phyloP scores from a whole-genome alignment of 2,329 filamentous ascomycete genomes.

The Tolypocladium tropicale region DNA sequence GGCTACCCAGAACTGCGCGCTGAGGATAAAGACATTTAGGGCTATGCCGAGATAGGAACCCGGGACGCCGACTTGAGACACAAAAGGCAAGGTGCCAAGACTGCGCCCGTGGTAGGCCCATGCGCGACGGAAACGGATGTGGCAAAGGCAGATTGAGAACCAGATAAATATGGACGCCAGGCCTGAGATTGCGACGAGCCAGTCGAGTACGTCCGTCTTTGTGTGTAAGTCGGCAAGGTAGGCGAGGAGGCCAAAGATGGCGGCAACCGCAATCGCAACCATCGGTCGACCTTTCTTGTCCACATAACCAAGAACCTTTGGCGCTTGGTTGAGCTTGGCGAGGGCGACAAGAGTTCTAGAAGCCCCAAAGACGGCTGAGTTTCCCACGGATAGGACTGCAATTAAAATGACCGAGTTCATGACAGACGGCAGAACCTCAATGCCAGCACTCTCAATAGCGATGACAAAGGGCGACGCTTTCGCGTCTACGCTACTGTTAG shows the following conservation, averaged over 20 bases:
- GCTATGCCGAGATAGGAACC: constrained; percentile 73
- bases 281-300: constrained; percentile 75
- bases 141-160: constrained; percentile 74
- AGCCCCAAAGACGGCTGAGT: constrained; percentile 84
- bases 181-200: constrained; percentile 68
- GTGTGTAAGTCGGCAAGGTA: constrained; percentile 58
- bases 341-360: constrained; percentile 83
- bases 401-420: constrained; percentile 93
- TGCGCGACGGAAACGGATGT: constrained; percentile 83
- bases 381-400: constrained; percentile 82
- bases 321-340: constrained; percentile 78
- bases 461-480: constrained; percentile 88
- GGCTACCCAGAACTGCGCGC: constrained; percentile 82
- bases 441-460: constrained; percentile 75
- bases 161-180: constrained; percentile 70
- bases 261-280: constrained; percentile 58
- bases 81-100: constrained; percentile 69
- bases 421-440: constrained; percentile 69
- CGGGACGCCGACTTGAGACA: constrained; percentile 63
- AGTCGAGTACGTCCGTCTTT: constrained; percentile 58
- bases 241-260: constrained; percentile 59
- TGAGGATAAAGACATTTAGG: constrained; percentile 65
- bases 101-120: constrained; percentile 61
- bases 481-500: constrained; percentile 48
- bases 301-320: constrained; percentile 66